Base-by-base conservation (phyloP, 345 rosid genomes). In the Brassica incana region DNA sequence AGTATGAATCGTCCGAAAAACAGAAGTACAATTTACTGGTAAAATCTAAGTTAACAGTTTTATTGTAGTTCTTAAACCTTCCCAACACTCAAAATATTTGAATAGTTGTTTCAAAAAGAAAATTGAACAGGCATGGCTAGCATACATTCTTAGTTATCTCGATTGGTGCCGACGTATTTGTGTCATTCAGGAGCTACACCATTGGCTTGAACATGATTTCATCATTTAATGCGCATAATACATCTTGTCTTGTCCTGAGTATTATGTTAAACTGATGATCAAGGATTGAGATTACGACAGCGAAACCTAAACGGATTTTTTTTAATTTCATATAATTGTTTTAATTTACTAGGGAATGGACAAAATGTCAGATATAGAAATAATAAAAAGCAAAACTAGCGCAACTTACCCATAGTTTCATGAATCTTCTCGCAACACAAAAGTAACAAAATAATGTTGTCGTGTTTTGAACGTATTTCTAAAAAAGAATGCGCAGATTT, bases 361-460 rank as follows among this genome's bases (percentile, higher is more conserved):
- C 66, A 62, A 73, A 74, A 79, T 79, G 78, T 79, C 78, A 74
- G 75, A 74, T 67, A 74, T 67, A 74, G 59, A 79, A 2, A 68
- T 50, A 62, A 74, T 67, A 61, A 67, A 73, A 79, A 33, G 74
- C 56, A 79, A 78, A 73, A 67, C 68, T 67, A 54, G 78, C 66
- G 78, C 65, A 74, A 75, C 79, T 75, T 74, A 75, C 79, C 71
- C 79, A 64, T 50, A 69, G 71, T 63, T 80, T 75, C 83, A 48
- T 54, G 78, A 79, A 79, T 58, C 72, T 69, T 70, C 83, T 35
- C 43, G 67, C 79, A 80, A 25, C 67, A 74, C 79, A 66, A 63
- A 18, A 69, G 69, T 80, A 66, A 80, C 79, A 69, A 80, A 75
- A 59, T 20, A 27, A 0, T 38, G 62, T 67, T 75, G 79, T 75